Evolutionary conservation across 2,329 filamentous ascomycete genomes (phyloP), one percentile per base, ranked within the genome.

Genomic region (Fusarium sacchari): DNA sequence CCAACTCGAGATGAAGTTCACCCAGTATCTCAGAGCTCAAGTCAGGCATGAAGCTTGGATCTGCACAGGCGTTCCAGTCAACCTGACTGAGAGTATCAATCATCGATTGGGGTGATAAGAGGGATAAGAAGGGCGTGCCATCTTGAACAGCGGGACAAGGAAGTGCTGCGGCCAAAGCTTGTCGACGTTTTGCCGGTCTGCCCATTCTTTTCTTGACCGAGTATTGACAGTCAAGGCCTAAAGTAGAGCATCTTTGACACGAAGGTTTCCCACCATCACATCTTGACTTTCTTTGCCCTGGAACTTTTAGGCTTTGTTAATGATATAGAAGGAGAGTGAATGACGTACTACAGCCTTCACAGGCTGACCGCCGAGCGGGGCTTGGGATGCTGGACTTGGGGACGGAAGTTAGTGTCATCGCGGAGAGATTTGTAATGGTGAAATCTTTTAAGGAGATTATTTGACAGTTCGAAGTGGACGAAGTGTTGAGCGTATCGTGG

Each of bases 261-360:
- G 14, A 13, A 1, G 57, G 61, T 0, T 8, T 62, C 1, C 28
- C 57, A 7, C 61, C 57, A 12, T 62, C 34, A 4, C 61, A 64
- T 11, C 60, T 62, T 14, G 43, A 36, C 30, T 62, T 64, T 7
- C 58, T 37, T 36, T 44, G 26, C 6, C 61, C 61, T 64, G 1
- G 13, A 18, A 10, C 8, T 18, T 7, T 64, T 12, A 65, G 40
- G 11, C 4, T 53, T 30, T 5, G 6, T 18, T 6, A 24, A 9
- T 0, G 5, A n/a, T 17, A 15, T 15, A 20, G 24, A 8, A 6
- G 14, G 1, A 15, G 47, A 55, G 26, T 14, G 3, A 5, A 5
- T 6, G 32, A 42, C 63, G 13, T 22, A 65, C 63, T 34, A 22
- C 63, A 65, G n/a, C 34, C 5, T 7, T 64, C 60, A 18, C 60